Evolutionary conservation across 1,139 yeast species (phyloP).

Genomic region (Saccharomyces uvarum): DNA sequence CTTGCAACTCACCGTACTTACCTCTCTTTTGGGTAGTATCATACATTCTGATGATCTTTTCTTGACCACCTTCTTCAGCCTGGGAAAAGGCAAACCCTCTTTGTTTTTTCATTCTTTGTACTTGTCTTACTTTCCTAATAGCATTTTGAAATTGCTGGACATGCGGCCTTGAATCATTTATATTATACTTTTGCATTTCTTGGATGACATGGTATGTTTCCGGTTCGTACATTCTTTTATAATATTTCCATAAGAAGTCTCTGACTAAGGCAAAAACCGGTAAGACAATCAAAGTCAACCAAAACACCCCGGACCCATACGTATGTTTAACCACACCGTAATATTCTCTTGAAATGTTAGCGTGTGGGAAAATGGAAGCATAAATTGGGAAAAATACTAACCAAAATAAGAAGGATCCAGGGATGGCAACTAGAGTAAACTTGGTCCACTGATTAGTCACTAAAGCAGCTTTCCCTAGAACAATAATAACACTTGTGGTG

Average conservation of each 20-base stretch:
- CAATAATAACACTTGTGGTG: slow-evolving; percentile 81
- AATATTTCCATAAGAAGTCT: slow-evolving; percentile 91
- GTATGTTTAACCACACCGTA: slow-evolving; percentile 69
- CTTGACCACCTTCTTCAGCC: slow-evolving; percentile 89
- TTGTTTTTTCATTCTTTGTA: slow-evolving; percentile 94
- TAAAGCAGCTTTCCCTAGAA: slow-evolving; percentile 89
- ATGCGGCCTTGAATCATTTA: slow-evolving; percentile 89
- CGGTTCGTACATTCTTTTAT: slow-evolving; percentile 83
- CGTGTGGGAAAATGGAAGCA: slow-evolving; percentile 75
- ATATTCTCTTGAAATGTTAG: slow-evolving; percentile 77
- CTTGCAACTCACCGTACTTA: slow-evolving; percentile 45
- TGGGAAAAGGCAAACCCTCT: slow-evolving; percentile 98
- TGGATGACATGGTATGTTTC: slow-evolving; percentile 92
- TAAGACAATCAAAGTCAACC: slow-evolving; percentile 75
- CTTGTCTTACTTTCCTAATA: slow-evolving; percentile 93
- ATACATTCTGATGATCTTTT: slow-evolving; percentile 81
- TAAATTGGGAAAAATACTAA: slow-evolving; percentile 79
- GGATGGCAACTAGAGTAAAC: slow-evolving; percentile 83
- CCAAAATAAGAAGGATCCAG: slow-evolving; percentile 88
- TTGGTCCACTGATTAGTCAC: slow-evolving; percentile 93
- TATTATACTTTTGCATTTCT: slow-evolving; percentile 91
- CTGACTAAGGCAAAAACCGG: slow-evolving; percentile 73
- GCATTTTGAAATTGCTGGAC: slow-evolving; percentile 97
- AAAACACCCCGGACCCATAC: slow-evolving; percentile 72
- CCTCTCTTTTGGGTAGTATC: slow-evolving; percentile 73